Evolutionary conservation across 768 basidiomycete genomes (phyloP).

Genomic region (Tricholoma terreum): DNA sequence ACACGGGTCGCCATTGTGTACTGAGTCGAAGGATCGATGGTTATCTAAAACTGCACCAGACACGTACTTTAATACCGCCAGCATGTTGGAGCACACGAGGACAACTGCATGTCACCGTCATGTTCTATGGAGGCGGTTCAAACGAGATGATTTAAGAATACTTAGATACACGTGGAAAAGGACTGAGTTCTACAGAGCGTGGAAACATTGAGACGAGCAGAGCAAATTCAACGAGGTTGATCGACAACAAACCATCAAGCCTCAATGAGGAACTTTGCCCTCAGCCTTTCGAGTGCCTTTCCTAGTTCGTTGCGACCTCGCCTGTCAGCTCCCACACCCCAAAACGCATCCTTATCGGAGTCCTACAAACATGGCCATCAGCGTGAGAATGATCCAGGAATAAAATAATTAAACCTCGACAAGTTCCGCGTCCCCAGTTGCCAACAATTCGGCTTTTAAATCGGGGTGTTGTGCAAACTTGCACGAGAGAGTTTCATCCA

Average conservation of each 20-base stretch:
- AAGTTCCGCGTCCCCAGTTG: constrained; percentile 63
- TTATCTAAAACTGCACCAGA: neutral
- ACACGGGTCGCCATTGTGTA: constrained; percentile 11
- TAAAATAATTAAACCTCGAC: constrained; percentile 49
- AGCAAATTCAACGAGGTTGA: constrained; percentile 24
- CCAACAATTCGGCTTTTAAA: constrained; percentile 56
- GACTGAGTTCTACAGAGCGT: neutral
- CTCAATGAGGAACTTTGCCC: constrained; percentile 51
- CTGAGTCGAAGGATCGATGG: constrained; percentile 1
- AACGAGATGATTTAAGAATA: neutral
- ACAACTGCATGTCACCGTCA: neutral
- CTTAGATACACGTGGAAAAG: constrained; percentile 1
- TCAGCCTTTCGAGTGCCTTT: constrained; percentile 61
- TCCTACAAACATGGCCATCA: constrained; percentile 39
- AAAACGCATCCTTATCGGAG: constrained; percentile 75
- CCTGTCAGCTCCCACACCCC: constrained; percentile 69
- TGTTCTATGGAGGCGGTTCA: neutral
- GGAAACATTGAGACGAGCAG: neutral
- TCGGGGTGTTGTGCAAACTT: constrained; percentile 72
- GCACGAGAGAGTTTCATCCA: constrained; percentile 61
- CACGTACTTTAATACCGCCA: constrained; percentile 10
- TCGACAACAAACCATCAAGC: constrained; percentile 20
- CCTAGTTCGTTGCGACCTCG: constrained; percentile 73
- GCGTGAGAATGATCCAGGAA: neutral
- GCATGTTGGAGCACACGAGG: neutral